Evolutionary conservation across 805 yeast genomes (phyloP), one percentile per base, ranked within the genome.

Genomic region (Yarrowia porcina): DNA sequence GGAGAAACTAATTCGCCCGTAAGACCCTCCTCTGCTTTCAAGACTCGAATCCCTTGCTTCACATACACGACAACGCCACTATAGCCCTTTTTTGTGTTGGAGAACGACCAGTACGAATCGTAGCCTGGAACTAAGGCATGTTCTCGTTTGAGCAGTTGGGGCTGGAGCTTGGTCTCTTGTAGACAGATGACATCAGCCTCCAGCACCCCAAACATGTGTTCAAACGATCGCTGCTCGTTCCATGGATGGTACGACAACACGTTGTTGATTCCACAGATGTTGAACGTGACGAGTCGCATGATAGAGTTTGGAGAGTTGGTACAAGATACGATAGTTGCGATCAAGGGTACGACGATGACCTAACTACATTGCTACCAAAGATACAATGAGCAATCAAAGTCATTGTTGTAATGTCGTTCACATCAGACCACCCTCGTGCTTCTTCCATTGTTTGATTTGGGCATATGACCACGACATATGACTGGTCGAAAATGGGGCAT

Each of bases 11-110:
- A 70, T 65, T 76, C 74, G 0, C 98, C 99, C 0, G 97, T 88
- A 8, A 94, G 77, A 0, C 99, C 99, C 73, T 93, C 97, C 71
- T 94, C 98, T 0, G 92, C 97, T 66, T 82, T 83, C 2, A 81
- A 57, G 0, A 90, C 90, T 2, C 79, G 74, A 25, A 91, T 70
- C 2, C 79, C 71, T 25, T 86, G 88, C 11, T 72, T 73, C 0
- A 73, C 74, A 74, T 89, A 93, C 2, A 93, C 82, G 0, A 92
- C 96, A 1, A 93, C 97, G 0, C 99, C 99, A 63, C 93, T 83
- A 72, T 94, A 94, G 0, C 98, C 98, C 69, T 85, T 88, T 70
- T 84, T 88, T 2, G 71, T 64, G 11, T 71, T 72, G 0, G 97
- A 96, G 12, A 90, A 75, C 0, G 93, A 79, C 33, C 90, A 82